Evolutionary conservation across 192 early-diverging fungal species (phyloP), one percentile per base, ranked within the genome.

Genomic region (Backusella tarrabulga): DNA sequence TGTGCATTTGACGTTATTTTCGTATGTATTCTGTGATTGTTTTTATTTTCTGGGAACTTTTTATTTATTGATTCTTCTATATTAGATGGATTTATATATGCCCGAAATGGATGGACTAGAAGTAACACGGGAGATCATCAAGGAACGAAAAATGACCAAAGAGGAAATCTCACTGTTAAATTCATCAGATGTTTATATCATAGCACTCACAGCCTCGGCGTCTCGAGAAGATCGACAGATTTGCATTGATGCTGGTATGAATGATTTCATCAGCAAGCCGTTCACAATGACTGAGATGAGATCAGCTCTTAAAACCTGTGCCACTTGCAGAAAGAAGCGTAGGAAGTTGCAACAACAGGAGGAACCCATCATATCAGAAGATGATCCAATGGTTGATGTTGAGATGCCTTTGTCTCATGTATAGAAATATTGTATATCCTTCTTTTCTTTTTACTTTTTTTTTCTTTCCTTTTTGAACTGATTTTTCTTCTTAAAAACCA

Each of bases 221-320:
- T 84, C 84, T 77, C 77, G 72, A 32, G 81, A 83, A 32, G 85
- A 86, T 71, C 80, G 86, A 36, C 82, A 88, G 46, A 84, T 81
- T 17, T 88, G 87, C 71, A 85, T 86, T 66, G 83, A 85, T 26
- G 87, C 87, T 1, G 87, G 87, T 0, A 86, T 88, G 87, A 85
- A 88, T 38, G 87, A 86, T 40, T 88, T 84, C 52, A 86, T 88
- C 69, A 81, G 79, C 26, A 88, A 88, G 63, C 87, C 87, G 0
- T 86, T 88, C 69, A 85, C 80, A 1, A 76, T 83, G 70, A 36
- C 81, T 40, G 87, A 88, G 56, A 86, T 88, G 87, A 84, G 84
- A 54, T 38, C 73, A n/a, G 42, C 78, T 4, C 54, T 83, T 9
- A 75, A 83, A 17, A 79, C 70, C 4, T 83, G 75, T 56, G 73